These are phyloP conservation scores for Cucurbita moschata DNA, from an alignment of 306 rosid genomes.

Conservation along the genomic window DNA sequence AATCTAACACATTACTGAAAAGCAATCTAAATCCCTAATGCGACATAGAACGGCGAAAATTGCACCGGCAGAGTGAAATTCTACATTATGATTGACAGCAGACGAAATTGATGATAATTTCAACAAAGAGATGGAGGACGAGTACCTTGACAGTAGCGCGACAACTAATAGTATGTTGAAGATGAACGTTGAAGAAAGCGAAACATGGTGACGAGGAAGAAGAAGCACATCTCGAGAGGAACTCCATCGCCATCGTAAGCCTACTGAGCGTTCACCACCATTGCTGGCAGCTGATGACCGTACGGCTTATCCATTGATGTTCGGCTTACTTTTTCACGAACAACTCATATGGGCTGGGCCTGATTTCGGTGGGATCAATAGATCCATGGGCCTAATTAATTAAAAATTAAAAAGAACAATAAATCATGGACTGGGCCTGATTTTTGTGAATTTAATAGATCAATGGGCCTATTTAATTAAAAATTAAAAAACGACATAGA, in stretches of 20 bases:
- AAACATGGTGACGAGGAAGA: constrained; percentile 10
- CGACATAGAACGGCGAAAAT: background rate
- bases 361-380: no score
- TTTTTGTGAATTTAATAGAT: no score
- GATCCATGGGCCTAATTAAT: no score
- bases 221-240: constrained; percentile 28
- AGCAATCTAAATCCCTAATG: background rate
- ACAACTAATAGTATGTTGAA: background rate
- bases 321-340: background rate
- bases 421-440: no score
- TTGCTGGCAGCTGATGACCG: background rate
- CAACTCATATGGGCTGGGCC: no score
- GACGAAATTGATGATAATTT: background rate
- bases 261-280: background rate
- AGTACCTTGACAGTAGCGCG: constrained; percentile 26
- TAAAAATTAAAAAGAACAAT: no score
- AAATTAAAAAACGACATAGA: no score
- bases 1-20: background rate
- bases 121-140: constrained; percentile 1
- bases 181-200: constrained; percentile 11
- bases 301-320: background rate
- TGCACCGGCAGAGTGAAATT: background rate
- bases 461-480: no score
- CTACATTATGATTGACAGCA: background rate
- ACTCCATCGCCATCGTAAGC: constrained; percentile 32